Conservation (phyloP, 1,284 basidiomycete species). For the Fomitopsis pinicola region DNA sequence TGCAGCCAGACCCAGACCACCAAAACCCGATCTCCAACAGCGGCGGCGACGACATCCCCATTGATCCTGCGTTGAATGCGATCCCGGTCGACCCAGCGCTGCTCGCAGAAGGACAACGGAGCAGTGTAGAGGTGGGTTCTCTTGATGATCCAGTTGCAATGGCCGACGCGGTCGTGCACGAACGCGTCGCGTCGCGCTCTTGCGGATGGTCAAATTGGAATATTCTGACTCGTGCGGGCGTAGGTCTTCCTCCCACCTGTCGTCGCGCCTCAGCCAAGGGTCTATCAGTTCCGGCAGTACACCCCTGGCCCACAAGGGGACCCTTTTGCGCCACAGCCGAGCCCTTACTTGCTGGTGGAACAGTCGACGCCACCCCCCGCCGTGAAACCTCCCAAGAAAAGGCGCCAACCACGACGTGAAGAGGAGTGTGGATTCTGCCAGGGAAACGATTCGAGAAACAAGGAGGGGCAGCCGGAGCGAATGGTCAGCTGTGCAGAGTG, state of each 20-base stretch:
- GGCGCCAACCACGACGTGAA: slow-evolving; percentile 49
- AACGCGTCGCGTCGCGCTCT: slow-evolving; percentile 35
- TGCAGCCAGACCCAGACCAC: slow-evolving; percentile 51
- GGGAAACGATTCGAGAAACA: slow-evolving; percentile 56
- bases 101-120: slow-evolving; percentile 27
- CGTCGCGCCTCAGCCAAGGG: slow-evolving; percentile 10
- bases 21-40: slow-evolving; percentile 50
- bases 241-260: slow-evolving; percentile 6
- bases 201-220: slow-evolving; percentile 6
- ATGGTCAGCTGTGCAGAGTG: slow-evolving; percentile 72
- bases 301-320: slow-evolving; percentile 74
- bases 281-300: slow-evolving; percentile 36
- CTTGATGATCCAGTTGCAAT: slow-evolving; percentile 3
- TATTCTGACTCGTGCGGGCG: not conserved
- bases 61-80: slow-evolving; percentile 62
- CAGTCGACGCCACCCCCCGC: slow-evolving; percentile 28
- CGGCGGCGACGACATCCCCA: slow-evolving; percentile 58
- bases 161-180: slow-evolving; percentile 15
- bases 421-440: slow-evolving; percentile 66
- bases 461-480: slow-evolving; percentile 47
- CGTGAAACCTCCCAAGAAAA: slow-evolving; percentile 36
- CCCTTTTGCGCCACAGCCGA: slow-evolving; percentile 66
- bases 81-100: slow-evolving; percentile 50
- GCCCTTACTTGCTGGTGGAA: slow-evolving; percentile 46
- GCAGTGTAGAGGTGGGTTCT: slow-evolving; percentile 22